Conservation (phyloP, 192 early-diverging fungal species). For the Spizellomyces punctatus region DNA sequence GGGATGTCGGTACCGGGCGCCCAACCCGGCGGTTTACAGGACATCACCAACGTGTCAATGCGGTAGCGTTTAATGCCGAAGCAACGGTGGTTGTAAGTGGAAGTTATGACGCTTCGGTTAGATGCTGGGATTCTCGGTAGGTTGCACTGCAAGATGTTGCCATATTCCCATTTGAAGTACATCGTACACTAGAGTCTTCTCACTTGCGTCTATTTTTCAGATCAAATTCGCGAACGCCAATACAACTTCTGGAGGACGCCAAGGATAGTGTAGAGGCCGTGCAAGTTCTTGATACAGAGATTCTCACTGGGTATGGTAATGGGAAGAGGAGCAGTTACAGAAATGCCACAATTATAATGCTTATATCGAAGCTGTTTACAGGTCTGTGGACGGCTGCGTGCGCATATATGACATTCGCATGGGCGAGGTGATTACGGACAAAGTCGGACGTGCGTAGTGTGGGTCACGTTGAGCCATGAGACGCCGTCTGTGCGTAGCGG, state of each 20-base stretch:
- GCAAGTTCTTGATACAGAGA: slow-evolving; percentile 66
- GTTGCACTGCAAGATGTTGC: neutral
- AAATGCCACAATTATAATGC: neutral
- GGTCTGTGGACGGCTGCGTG: slow-evolving; percentile 82
- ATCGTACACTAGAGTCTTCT: neutral
- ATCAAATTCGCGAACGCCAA: slow-evolving; percentile 52
- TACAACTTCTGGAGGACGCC: slow-evolving; percentile 82
- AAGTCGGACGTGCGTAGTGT: slow-evolving; percentile 64
- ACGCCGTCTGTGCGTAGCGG: neutral
- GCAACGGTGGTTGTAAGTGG: slow-evolving; percentile 81
- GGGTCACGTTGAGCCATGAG: neutral
- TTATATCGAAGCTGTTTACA: neutral
- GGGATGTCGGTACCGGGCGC: slow-evolving; percentile 81
- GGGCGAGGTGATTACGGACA: slow-evolving; percentile 69
- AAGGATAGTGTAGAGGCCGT: slow-evolving; percentile 87
- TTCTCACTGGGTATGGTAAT: slow-evolving; percentile 67
- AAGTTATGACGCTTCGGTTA: slow-evolving; percentile 74
- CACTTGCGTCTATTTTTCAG: neutral
- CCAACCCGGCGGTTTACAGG: slow-evolving; percentile 75
- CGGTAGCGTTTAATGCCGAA: slow-evolving; percentile 78
- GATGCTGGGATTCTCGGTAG: slow-evolving; percentile 79
- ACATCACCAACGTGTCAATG: slow-evolving; percentile 83
- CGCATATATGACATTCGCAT: slow-evolving; percentile 85
- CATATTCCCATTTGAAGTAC: neutral
- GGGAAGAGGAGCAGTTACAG: neutral